Evolutionary conservation across 192 early-diverging fungal species (phyloP).

Genomic region (Backusella liffmaniae): DNA sequence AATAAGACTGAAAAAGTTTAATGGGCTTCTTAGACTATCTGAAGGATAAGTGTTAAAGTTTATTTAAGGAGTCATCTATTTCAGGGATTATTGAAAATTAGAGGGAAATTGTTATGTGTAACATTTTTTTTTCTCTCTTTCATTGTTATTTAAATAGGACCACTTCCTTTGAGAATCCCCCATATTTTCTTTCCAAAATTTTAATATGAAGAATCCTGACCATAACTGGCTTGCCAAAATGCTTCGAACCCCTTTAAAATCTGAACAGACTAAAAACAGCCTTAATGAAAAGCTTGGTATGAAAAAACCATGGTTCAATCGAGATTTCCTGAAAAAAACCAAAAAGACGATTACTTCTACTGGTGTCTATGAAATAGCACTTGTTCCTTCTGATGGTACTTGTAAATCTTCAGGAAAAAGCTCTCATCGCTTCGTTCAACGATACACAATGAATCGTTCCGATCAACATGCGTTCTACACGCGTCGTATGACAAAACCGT

Average conservation of each 20-base stretch:
- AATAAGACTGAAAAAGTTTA: neutral
- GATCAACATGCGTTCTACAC: conserved; percentile 6
- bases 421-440: neutral
- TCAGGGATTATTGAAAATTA: neutral
- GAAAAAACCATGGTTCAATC: neutral
- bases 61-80: neutral
- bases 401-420: neutral
- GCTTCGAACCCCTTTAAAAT: neutral
- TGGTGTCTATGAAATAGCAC: neutral
- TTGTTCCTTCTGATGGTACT: neutral
- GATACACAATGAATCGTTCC: neutral
- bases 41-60: neutral
- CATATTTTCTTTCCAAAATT: neutral
- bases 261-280: neutral
- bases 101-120: neutral
- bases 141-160: neutral
- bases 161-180: neutral
- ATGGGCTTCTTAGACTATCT: neutral
- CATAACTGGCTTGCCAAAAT: neutral
- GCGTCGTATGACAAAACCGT: conserved; percentile 2
- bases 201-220: neutral
- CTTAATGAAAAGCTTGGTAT: neutral
- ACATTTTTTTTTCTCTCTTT: neutral
- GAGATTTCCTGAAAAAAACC: neutral
- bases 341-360: neutral